Evolutionary conservation across 257 asterid genomes (phyloP).

Genomic region (Handroanthus guayacan): DNA sequence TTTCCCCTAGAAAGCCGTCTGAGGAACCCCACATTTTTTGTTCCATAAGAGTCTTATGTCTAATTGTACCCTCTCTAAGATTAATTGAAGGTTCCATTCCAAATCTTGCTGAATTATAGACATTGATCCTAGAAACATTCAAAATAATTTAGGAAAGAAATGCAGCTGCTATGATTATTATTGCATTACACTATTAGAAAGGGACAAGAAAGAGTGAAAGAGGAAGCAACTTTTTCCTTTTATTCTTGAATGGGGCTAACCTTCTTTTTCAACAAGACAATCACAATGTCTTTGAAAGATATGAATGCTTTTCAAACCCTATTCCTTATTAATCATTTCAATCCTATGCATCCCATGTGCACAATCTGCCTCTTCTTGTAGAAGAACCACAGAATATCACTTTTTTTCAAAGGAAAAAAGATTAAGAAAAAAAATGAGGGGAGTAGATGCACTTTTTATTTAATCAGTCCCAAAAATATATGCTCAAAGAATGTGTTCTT

Average conservation of each 20-base stretch:
- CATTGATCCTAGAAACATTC: slow-evolving; percentile 34
- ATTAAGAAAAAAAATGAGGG: background rate
- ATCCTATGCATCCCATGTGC: slow-evolving; percentile 65
- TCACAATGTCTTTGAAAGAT: slow-evolving; percentile 76
- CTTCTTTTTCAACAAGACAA: slow-evolving; percentile 58
- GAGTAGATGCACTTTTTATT: background rate
- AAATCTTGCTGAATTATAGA: slow-evolving; percentile 34
- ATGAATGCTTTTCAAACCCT: slow-evolving; percentile 52
- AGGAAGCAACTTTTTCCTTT: slow-evolving; percentile 27
- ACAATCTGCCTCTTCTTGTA: slow-evolving; percentile 30
- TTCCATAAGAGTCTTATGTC: background rate
- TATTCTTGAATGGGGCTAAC: slow-evolving; percentile 38
- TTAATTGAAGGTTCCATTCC: slow-evolving; percentile 5
- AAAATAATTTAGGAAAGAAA: slow-evolving; percentile 37
- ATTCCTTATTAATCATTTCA: slow-evolving; percentile 47
- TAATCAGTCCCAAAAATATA: background rate
- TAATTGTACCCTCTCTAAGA: slow-evolving; percentile 4
- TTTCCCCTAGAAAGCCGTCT: slow-evolving; percentile 40
- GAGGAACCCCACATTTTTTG: slow-evolving; percentile 45
- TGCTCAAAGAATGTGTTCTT: background rate
- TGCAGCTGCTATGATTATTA: slow-evolving; percentile 42
- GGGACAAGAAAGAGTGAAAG: slow-evolving; percentile 29
- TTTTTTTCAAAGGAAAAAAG: no score
- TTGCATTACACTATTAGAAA: slow-evolving; percentile 21
- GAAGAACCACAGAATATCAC: background rate